Evolutionary conservation across 2,329 filamentous ascomycete species (phyloP), one percentile per base, ranked within the genome.

Genomic region (Neofusicoccum ribis): DNA sequence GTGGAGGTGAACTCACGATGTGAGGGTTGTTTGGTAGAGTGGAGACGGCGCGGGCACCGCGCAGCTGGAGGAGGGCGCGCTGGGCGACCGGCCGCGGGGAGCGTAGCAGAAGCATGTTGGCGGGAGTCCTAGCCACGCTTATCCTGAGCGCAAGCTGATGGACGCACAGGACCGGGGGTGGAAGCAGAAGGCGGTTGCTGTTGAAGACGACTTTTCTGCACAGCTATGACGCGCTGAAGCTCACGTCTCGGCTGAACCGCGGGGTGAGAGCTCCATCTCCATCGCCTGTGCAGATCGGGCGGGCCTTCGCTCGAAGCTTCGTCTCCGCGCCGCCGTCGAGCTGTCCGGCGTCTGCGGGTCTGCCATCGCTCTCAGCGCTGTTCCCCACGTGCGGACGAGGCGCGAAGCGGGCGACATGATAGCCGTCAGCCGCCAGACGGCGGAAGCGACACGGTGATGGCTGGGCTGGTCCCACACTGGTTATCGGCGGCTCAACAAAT

Each of bases 21-120:
- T 82, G 76, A 36, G 76, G 73, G 68, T 82, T 82, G 63, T 78
- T 76, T 65, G 78, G 75, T 8, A 83, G 70, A 14, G 80, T 82
- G 7, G 81, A 77, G 14, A 78, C 50, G 60, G 69, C 15, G 27
- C 63, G 54, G 23, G 31, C 36, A 20, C 56, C 44, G 54, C 44
- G 43, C 23, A 49, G n/a, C 8, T 34, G 44, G 31, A 14, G 34
- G 37, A 49, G 15, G 9, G 37, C 54, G 12, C 56, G 58, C 3
- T 23, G 56, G 52, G 52, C 54, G 37, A 60, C 37, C 23, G 63
- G 17, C 27, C 54, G 54, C 7, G 63, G 46, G 5, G 63, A 51
- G 17, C 46, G 46, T 34, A 61, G 46, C 6, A 61, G 46, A n/a
- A 65, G 37, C 63, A 65, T 65, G 14, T 14, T 56, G 63, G 17